Conservation (phyloP, 2,329 filamentous ascomycete species). For the Arthroderma sp. region DNA sequence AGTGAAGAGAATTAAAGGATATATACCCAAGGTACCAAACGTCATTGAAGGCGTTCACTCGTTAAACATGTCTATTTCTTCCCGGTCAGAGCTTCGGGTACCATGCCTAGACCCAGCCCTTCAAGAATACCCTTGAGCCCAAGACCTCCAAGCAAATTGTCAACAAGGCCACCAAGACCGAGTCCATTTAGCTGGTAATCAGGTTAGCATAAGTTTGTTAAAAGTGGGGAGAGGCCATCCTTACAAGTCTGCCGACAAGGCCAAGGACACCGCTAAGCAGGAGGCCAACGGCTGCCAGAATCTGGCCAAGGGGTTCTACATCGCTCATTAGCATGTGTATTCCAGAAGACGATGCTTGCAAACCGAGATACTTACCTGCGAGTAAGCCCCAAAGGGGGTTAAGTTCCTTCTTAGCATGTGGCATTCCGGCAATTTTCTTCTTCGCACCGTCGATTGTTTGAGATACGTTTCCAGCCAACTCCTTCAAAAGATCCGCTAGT, state of each 20-base stretch:
- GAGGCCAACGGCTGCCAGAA: constrained; percentile 75
- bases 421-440: constrained; percentile 81
- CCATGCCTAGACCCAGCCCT: constrained; percentile 38
- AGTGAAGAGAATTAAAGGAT: too few species aligned
- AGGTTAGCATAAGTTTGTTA: background rate
- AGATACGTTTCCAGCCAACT: constrained; percentile 64
- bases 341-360: background rate
- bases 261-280: constrained; percentile 71
- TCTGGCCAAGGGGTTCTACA: constrained; percentile 78
- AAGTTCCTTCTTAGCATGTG: constrained; percentile 85
- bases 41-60: background rate
- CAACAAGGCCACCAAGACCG: constrained; percentile 31
- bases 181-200: constrained; percentile 4
- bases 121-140: constrained; percentile 45
- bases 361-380: constrained; percentile 6
- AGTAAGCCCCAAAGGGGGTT: constrained; percentile 73
- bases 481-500: constrained; percentile 74
- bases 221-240: constrained; percentile 47
- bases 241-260: constrained; percentile 68
- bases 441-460: constrained; percentile 77
- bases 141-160: constrained; percentile 60
- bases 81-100: constrained; percentile 32
- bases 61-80: constrained; percentile 25
- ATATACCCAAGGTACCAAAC: too few species aligned
- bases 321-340: background rate